Evolutionary conservation across 2,329 filamentous ascomycete genomes (phyloP).

Genomic region (Calonectria multiphialidica): DNA sequence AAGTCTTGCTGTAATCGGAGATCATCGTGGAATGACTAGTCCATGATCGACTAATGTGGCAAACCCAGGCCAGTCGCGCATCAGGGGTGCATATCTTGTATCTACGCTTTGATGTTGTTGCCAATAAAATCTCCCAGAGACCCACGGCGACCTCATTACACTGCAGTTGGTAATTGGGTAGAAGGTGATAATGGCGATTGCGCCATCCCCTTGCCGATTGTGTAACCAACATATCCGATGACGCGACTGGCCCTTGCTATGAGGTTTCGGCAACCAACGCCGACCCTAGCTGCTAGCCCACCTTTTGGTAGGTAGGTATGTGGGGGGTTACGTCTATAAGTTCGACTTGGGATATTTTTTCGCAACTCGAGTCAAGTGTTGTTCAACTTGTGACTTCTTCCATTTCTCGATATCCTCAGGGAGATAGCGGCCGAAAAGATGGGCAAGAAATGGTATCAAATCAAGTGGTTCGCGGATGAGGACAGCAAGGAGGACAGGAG

Average conservation of each 20-base stretch:
- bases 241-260: conserved; percentile 2
- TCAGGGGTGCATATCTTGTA: neutral
- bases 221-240: neutral
- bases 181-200: neutral
- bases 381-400: neutral
- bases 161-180: neutral
- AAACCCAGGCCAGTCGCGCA: neutral
- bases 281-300: neutral
- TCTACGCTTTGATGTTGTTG: neutral
- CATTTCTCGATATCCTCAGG: too few relatives aligned
- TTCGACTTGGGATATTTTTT: neutral
- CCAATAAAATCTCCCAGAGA: neutral
- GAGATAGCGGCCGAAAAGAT: neutral
- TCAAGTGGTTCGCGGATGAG: conserved; percentile 21
- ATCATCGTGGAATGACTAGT: neutral
- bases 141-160: neutral
- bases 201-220: neutral
- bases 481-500: conserved; percentile 9
- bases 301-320: neutral
- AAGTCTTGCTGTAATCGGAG: neutral
- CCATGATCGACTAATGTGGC: too few relatives aligned
- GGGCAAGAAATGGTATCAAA: conserved; percentile 15
- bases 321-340: neutral
- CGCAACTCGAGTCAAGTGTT: too few relatives aligned
- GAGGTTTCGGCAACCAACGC: neutral